phyloP scores from a whole-genome alignment of 768 basidiomycete species.

The Naganishia randhawae region DNA sequence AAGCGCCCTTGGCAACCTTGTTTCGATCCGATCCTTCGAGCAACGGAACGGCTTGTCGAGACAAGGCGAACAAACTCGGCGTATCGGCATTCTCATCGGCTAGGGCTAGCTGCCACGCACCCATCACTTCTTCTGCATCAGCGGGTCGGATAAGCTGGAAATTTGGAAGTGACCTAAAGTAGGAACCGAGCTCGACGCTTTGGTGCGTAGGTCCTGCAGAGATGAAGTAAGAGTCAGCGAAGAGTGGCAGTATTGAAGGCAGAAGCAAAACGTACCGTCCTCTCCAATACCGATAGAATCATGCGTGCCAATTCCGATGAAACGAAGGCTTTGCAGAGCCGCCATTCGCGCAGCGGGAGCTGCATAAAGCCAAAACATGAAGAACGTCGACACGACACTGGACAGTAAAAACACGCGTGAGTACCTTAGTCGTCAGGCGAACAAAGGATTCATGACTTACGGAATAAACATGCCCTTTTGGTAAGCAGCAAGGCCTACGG shows the following conservation, averaged over 20 bases:
- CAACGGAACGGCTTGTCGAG: constrained; percentile 44
- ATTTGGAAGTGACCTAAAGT: constrained; percentile 44
- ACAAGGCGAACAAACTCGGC: constrained; percentile 41
- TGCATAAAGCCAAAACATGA: constrained; percentile 51
- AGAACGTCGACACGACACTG: constrained; percentile 47
- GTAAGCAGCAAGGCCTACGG: constrained; percentile 46
- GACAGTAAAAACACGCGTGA: background rate
- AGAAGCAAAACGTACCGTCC: constrained; percentile 35
- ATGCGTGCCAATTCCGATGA: constrained; percentile 50
- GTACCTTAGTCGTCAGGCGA: background rate
- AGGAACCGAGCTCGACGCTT: constrained; percentile 40
- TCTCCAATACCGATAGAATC: constrained; percentile 49
- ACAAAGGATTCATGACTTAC: background rate
- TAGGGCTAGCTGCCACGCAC: constrained; percentile 43
- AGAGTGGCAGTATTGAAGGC: background rate
- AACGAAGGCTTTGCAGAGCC: constrained; percentile 43
- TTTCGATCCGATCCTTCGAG: constrained; percentile 40
- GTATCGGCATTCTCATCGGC: constrained; percentile 27
- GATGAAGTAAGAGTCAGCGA: background rate
- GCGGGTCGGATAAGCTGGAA: constrained; percentile 47
- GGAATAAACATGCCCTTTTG: constrained; percentile 49
- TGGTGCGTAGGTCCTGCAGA: constrained; percentile 46
- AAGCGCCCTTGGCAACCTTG: constrained; percentile 41
- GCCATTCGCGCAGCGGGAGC: constrained; percentile 48
- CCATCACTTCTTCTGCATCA: constrained; percentile 48